Base-by-base conservation (phyloP, 495 filamentous ascomycete genomes). In the Geopyxis carbonaria region DNA sequence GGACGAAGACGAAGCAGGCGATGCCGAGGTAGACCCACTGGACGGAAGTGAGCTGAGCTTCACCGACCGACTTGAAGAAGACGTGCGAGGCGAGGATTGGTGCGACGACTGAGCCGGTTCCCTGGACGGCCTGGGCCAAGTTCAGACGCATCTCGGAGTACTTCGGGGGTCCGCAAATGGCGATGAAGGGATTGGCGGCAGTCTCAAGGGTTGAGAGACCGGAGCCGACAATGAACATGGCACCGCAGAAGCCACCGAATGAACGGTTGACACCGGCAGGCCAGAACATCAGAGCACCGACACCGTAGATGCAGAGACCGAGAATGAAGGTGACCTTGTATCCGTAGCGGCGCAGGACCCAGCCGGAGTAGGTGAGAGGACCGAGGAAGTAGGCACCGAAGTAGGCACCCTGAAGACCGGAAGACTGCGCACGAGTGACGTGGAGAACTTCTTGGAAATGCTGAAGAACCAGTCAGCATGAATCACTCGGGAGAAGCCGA, bases 21-120 rank as follows among this genome's bases (percentile, higher is more conserved):
- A 81, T 73, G 34, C 68, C 76, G 0, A 83, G 66, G 51, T 83
- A 85, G 0, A 75, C 70, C 78, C 79, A 83, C 53, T 85, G 79
- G 15, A 85, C 78, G 22, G 62, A 64, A 47, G 64, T 58, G 4
- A 72, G 54, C 4, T 60, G 58, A 0, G 55, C 20, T 1, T 59
- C 59, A 34, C 75, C 67, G 33, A 78, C 65, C 9, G 49, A 55
- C 14, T 57, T 64, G 56, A 82, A 84, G 59, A 81, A 78, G 15
- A 72, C 75, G 40, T 71, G 74, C 8, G 76, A 69, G 3, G 73
- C 78, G 11, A 85, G 61, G 0, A 80, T 59, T 1, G 74, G 74
- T 18, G 66, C 72, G 19, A 83, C 58, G 27, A 81, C 69, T 15
- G 70, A 74, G 5, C 74, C 72, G 21, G 78, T 62, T 2, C 66